These are phyloP conservation scores for Aplosporella prunicola DNA, from an alignment of 2,329 filamentous ascomycete genomes.

Conservation along the genomic window DNA sequence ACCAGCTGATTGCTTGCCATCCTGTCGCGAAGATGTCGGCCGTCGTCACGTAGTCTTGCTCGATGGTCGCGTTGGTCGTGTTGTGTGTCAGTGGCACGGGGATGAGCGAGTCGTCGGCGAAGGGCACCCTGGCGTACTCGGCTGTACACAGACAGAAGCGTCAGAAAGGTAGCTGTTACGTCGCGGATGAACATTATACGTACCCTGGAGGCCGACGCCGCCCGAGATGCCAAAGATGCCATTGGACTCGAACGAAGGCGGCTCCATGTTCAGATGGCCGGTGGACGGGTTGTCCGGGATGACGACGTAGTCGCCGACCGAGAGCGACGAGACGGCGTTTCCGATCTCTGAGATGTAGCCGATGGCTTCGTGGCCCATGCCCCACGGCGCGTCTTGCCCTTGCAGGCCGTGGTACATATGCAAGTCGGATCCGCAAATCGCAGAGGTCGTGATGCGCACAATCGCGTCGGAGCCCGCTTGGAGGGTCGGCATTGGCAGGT, in stretches of 20 bases:
- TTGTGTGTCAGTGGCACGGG: background rate
- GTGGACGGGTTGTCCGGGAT: slow-evolving; percentile 9
- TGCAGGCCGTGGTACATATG: slow-evolving; percentile 23
- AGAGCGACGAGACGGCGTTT: slow-evolving; percentile 3
- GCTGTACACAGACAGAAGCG: background rate
- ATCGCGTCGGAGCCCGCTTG: slow-evolving; percentile 25
- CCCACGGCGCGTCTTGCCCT: background rate
- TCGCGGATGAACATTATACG: background rate
- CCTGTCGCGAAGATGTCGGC: slow-evolving; percentile 32
- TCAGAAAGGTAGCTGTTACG: background rate
- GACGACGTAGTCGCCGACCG: slow-evolving; percentile 13
- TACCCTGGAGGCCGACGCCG: background rate
- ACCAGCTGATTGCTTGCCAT: slow-evolving; percentile 29
- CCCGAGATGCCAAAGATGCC: background rate
- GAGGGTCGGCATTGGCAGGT: slow-evolving; percentile 1
- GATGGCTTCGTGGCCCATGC: slow-evolving; percentile 13
- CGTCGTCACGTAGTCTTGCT: slow-evolving; percentile 19
- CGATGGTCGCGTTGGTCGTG: slow-evolving; percentile 1
- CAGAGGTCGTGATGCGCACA: slow-evolving; percentile 25
- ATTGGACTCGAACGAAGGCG: background rate
- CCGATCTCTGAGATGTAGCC: slow-evolving; percentile 13
- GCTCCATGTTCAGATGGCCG: slow-evolving; percentile 9
- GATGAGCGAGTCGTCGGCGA: slow-evolving; percentile 10
- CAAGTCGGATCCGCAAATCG: slow-evolving; percentile 30
- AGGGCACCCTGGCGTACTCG: slow-evolving; percentile 11